Base-by-base conservation (phyloP, 2,329 filamentous ascomycete species). In the Colletotrichum chlorophyti region DNA sequence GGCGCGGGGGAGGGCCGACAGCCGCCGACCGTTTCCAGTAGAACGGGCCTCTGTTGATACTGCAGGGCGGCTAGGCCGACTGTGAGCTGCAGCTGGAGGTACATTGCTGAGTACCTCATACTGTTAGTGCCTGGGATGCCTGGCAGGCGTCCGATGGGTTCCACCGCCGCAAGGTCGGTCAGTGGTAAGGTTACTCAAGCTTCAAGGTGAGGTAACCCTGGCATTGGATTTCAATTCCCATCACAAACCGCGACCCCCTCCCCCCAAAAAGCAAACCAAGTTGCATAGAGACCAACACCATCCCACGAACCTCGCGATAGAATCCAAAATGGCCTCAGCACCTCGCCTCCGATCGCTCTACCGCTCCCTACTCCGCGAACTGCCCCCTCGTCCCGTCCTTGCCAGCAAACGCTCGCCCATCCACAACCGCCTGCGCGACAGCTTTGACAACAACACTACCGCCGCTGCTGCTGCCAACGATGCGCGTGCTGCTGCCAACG, bases 351-450 rank as follows among this genome's bases (percentile, higher is more conserved):
- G 91, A 68, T 86, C 91, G 31, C 83, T 97, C 70, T 98, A 98
- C 83, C 91, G 94, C 68, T 84, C 89, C 37, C 82, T 97, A 69
- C 86, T 98, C 53, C 92, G 94, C 73, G 93, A 97, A 78, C 87
- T 97, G 8, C 94, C 94, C 2, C 84, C 89, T 7, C 88, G 88
- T 6, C 80, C 83, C 3, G 73, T 85, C 66, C 79, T 83, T 63
- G 76, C 78, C 55, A 66, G 75, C 60, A 75, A 80, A 21, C 87
- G 88, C 34, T 89, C 91, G 1, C 84, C 87, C 3, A 77, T 96
- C 12, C 90, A 94, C 74, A 72, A 79, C 53, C 86, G 85, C 49
- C 83, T 96, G 64, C 91, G 90, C 68, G 72, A 79, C 34, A 80
- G 82, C 64, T 88, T 95, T 73, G 68, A 79, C 58, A 64, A 69